phyloP scores from a whole-genome alignment of 441 rosid genomes.

The Pelargonium australe region DNA sequence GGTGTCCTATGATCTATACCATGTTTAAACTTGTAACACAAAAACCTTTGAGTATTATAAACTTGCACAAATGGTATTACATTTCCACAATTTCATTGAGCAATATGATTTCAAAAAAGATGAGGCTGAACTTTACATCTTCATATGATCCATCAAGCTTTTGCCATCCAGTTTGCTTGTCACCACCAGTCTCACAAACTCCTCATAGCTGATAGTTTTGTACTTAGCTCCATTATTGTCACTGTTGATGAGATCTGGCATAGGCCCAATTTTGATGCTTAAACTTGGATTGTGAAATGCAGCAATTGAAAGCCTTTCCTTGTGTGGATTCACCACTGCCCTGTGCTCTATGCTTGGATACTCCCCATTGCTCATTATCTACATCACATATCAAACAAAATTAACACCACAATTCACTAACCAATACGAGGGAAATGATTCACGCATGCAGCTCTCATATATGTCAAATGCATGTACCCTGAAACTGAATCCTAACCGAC shows the following conservation, averaged over 20 bases:
- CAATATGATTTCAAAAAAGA: too few relatives aligned
- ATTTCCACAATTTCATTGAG: too few relatives aligned
- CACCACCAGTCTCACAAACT: constrained; percentile 19
- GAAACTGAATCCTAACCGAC: too few relatives aligned
- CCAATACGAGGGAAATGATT: too few relatives aligned
- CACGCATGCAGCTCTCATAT: too few relatives aligned
- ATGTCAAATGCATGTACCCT: too few relatives aligned
- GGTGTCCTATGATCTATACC: too few relatives aligned
- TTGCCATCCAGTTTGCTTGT: constrained; percentile 33
- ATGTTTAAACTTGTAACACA: too few relatives aligned
- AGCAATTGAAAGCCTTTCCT: constrained; percentile 27
- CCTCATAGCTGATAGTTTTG: constrained; percentile 17
- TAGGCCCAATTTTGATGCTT: constrained; percentile 21
- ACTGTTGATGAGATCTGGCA: constrained; percentile 15
- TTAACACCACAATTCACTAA: too few relatives aligned
- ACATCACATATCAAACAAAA: neutral
- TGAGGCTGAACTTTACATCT: neutral
- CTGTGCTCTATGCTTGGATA: constrained; percentile 30
- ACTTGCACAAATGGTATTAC: too few relatives aligned
- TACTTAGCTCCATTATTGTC: constrained; percentile 15
- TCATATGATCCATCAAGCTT: constrained; percentile 16
- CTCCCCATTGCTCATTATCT: constrained; percentile 25
- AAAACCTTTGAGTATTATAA: too few relatives aligned
- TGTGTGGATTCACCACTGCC: constrained; percentile 24
- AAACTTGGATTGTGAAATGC: constrained; percentile 27